Evolutionary conservation across 225 moss, liverwort and hornwort species (phyloP), one percentile per base, ranked within the genome.

Genomic region (Bryum argenteum): DNA sequence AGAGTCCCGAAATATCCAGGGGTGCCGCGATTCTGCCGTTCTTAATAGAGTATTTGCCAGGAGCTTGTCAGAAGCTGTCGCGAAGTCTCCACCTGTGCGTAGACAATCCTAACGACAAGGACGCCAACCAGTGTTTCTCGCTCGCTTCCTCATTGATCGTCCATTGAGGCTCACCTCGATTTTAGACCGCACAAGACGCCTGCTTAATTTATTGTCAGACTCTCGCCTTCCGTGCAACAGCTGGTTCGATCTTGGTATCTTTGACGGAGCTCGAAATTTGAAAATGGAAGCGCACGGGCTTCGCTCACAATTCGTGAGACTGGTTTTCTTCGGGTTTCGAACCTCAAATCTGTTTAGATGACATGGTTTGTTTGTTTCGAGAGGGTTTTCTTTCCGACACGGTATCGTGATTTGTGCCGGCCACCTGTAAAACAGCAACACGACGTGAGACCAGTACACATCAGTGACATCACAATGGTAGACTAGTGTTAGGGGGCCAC

Each of bases 61-160:
- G 37, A 54, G 56, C 42, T 16, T 11, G 47, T 37, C 52, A 1
- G 18, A 11, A 26, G 23, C 65, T 65, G 53, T 54, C 67, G 21
- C 23, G 10, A 19, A n/a, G 43, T 39, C 39, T 47, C 73, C 73
- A 63, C 63, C 73, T 74, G 69, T 41, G 18, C 3, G 28, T 48
- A 33, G 11, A 58, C 52, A 70, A 63, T 23, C 47, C n/a, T 23
- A 18, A 71, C 41, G 41, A 54, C 72, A 67, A 5, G 52, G n/a
- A 48, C 61, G 41, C 16, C 42, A 40, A 19, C 8, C 44, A 51
- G 26, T 22, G 22, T 38, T 23, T 26, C 13, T 47, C 1, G 14
- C 15, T 48, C 11, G 48, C 18, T 66, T 37, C 28, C 18, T 10
- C 63, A 11, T 71, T 73, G 54, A 19, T 8, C 21, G 11, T 48